Evolutionary conservation across 2,329 filamentous ascomycete genomes (phyloP), one percentile per base, ranked within the genome.

Genomic region (Erysiphe pulchra): DNA sequence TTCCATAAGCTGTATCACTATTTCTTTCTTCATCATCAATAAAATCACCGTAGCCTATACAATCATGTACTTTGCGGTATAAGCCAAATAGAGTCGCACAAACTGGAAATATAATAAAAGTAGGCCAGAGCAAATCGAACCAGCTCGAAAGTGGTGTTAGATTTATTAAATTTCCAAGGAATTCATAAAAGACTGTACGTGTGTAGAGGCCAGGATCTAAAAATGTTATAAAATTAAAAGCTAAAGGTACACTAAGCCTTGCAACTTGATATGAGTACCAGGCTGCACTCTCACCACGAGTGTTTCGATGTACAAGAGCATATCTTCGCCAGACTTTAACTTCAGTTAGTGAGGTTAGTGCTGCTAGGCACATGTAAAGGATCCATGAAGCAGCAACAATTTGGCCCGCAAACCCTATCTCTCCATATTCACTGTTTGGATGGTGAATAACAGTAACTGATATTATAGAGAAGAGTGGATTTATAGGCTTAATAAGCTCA

Each of bases 271-370:
- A 77, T 1, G 84, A 80, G 58, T 95, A 98, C 85, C 92, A 98
- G 53, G 87, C 92, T 0, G 90, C 90, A 44, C 79, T 84, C 59
- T 95, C 90, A 49, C 83, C 77, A 48, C 92, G 87, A 0, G 90
- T 98, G 57, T 92, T 90, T 47, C 90, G 77, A 48, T 74, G 75
- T 42, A 95, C 87, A 6, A 98, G 68, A 0, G 90, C 87, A 32
- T 90, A 76, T 43, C 92, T 90, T 47, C 90, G 81, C 90, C 90
- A 98, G n/a, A 94, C 85, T 56, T 90, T 92, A 54, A 93, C 83
- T 57, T 93, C 84, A 13, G 79, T 84, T 56, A 98, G 77, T 8
- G 85, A 86, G 47, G 75, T 80, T 44, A 95, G 71, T 5, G 90
- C 84, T 42, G 85, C 85, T 13, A 80, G 69, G 59, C 82, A 92